Conservation (phyloP, 371 early-diverging fungal species). For the Ordospora pajunii region DNA sequence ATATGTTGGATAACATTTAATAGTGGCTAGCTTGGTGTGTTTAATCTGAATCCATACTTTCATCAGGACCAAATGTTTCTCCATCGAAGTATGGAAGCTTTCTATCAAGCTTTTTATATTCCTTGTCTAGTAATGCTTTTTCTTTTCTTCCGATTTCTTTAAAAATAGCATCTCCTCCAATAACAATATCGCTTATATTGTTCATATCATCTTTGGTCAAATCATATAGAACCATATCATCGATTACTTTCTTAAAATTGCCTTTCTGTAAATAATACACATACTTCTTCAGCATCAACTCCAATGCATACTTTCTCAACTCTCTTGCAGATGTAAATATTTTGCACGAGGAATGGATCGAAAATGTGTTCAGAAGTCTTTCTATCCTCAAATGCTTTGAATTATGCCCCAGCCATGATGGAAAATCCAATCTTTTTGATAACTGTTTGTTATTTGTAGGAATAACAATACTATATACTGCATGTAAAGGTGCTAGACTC, state of each 20-base stretch:
- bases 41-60: not conserved
- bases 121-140: slow-evolving; percentile 72
- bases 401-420: slow-evolving; percentile 80
- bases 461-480: slow-evolving; percentile 72
- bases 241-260: slow-evolving; percentile 67
- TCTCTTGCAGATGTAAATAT: slow-evolving; percentile 62
- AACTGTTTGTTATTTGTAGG: slow-evolving; percentile 65
- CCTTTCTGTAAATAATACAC: slow-evolving; percentile 47
- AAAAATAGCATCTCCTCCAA: slow-evolving; percentile 62
- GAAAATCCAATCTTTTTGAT: slow-evolving; percentile 39
- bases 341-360: slow-evolving; percentile 69
- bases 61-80: not conserved
- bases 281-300: slow-evolving; percentile 24
- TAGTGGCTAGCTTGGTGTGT: too few relatives aligned
- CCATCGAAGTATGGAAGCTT: slow-evolving; percentile 62
- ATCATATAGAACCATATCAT: slow-evolving; percentile 75
- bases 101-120: slow-evolving; percentile 60
- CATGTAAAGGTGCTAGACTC: slow-evolving; percentile 79
- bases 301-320: slow-evolving; percentile 36
- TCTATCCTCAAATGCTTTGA: slow-evolving; percentile 69
- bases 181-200: slow-evolving; percentile 68
- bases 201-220: slow-evolving; percentile 77
- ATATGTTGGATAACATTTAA: too few relatives aligned
- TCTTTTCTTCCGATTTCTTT: slow-evolving; percentile 65
- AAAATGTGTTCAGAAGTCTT: slow-evolving; percentile 70